A percentile compares a stretch with the other conserved stretches of the same genome.
phyloP scores from a whole-genome alignment of 2,329 filamentous ascomycete species.

The Harringtonia lauricola region DNA sequence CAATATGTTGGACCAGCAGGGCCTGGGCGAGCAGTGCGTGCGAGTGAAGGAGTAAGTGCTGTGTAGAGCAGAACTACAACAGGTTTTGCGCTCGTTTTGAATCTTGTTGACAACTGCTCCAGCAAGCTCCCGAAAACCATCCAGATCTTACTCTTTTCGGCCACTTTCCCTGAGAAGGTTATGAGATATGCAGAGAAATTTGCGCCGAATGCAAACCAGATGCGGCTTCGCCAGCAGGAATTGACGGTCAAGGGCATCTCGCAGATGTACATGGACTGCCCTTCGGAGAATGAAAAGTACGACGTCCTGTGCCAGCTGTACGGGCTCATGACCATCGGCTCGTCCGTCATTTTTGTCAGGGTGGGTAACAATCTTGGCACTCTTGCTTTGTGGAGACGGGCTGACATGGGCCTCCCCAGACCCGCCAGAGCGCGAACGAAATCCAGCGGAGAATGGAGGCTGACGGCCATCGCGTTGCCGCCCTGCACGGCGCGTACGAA shows the following conservation, averaged over 20 bases:
- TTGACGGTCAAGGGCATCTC: conserved; percentile 95
- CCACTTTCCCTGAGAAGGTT: conserved; percentile 81
- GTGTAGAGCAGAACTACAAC: neutral
- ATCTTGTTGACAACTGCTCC: neutral
- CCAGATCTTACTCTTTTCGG: conserved; percentile 93
- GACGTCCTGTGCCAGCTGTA: conserved; percentile 85
- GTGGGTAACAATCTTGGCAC: conserved; percentile 31
- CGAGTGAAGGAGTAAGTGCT: conserved; percentile 72
- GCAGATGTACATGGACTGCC: conserved; percentile 94
- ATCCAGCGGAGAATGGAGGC: conserved; percentile 78
- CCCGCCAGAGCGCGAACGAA: conserved; percentile 70
- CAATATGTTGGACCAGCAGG: conserved; percentile 96
- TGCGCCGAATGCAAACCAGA: conserved; percentile 73
- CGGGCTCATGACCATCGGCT: conserved; percentile 89
- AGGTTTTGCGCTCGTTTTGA: neutral
- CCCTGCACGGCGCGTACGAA: conserved; percentile 80
- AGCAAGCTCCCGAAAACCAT: conserved; percentile 62
- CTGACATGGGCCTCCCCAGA: conserved; percentile 34
- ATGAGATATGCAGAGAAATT: conserved; percentile 75
- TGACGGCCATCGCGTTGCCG: conserved; percentile 87
- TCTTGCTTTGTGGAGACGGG: neutral
- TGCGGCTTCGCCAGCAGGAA: conserved; percentile 81
- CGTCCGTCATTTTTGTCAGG: conserved; percentile 96
- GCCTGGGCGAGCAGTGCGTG: conserved; percentile 87
- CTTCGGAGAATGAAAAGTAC: conserved; percentile 73